Evolutionary conservation across 345 rosid species (phyloP), one percentile per base, ranked within the genome.

Genomic region (Melaleuca quinquenervia): DNA sequence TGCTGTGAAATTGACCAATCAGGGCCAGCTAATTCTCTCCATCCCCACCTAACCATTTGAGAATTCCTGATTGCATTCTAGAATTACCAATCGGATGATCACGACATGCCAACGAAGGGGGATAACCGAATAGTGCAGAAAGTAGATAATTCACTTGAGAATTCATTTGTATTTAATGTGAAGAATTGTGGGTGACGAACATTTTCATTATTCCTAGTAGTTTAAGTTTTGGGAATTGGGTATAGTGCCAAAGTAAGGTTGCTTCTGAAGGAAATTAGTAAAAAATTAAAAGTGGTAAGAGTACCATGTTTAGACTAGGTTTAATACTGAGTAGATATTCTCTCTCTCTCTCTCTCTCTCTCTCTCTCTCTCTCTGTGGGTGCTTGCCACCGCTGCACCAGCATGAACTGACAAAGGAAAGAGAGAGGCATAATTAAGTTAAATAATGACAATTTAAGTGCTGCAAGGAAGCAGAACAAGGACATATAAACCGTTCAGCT

Each of bases 21-120:
- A 14, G 45, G 9, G 76, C 51, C 78, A 70, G 80, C 80, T 36
- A 18, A 2, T 36, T 20, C 48, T 20, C 78, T 70, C 48, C 18
- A 18, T 88, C 88, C 60, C 84, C 86, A 41, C 84, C 56, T 6
- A 87, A 89, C 90, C 88, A 78, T 75, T 78, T 2, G 7, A 36
- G 48, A 18, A 36, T 32, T 70, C 48, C 80, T 44, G 80, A 20
- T 20, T 41, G 48, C 48, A 70, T 2, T 70, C 80, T 18, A 36
- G 80, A 1, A 36, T 70, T 70, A 36, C 48, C 80, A 44, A 70
- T 18, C 80, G 80, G 48, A 70, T 36, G 80, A 70, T 18, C 6
- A 12, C 36, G 80, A 70, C 80, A 36, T 70, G 80, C 48, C 48
- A 70, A 41, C 80, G 5, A 21, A 70, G 3, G 60, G 60, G 60